Base-by-base conservation (phyloP, 495 filamentous ascomycete species). In the Cetradonia linearis region DNA sequence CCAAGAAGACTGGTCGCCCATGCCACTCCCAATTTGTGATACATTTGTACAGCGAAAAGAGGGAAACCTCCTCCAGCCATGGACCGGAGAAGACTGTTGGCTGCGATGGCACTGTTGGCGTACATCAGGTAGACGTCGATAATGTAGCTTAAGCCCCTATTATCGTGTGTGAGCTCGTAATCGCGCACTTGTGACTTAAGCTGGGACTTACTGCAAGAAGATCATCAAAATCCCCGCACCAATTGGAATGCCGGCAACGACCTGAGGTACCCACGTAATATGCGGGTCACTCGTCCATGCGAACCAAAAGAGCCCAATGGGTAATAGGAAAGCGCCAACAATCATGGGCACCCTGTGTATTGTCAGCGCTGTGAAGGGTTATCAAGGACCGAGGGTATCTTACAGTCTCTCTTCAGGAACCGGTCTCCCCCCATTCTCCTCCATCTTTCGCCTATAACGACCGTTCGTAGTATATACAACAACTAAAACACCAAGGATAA, bases 1-100 rank as follows among this genome's bases (percentile, higher is more conserved):
- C 78, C 87, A 30, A 88, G 74, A 48, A 88, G 71, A 68, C 78
- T 82, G 5, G 80, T 83, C 4, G 76, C 79, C 64, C 79, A 79
- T 0, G 69, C 67, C 14, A 85, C 79, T 1, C 80, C 82, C 13
- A 83, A 66, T 20, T 72, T 78, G 49, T 78, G 73, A 59, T 77
- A 83, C 75, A 87, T 70, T 4, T 75, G 74, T 1, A 66, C 69
- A 0, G 82, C 79, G 36, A 86, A 81, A 30, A 87, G 66, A 23
- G 83, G 84, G 65, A 87, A 86, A 0, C 71, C 75, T 7, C 72
- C 79, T 0, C 72, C 77, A 33, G 74, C 61, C 7, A 66, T 57
- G 1, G 68, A 70, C 31, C 79, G 68, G 10, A 80, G 56, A 38
- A 81, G 66, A 0, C 74, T 74, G 60, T 79, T 80, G 16, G 71